phyloP scores from a whole-genome alignment of 306 rosid genomes.

The Glycine latifolia region DNA sequence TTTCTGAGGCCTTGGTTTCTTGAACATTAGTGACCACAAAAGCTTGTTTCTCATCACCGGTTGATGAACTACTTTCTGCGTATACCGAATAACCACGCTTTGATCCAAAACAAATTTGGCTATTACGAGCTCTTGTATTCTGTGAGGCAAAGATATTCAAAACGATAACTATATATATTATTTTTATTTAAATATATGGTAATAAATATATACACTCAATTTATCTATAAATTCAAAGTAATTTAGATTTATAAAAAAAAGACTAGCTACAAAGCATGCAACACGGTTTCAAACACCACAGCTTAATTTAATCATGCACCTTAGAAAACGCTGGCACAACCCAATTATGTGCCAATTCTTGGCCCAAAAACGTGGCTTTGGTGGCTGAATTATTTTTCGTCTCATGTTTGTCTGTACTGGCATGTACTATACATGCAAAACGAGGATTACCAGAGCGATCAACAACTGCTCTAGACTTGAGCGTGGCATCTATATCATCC shows the following conservation, averaged over 20 bases:
- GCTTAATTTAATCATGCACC: constrained; percentile 53
- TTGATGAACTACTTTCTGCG: neutral
- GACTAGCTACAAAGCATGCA: constrained; percentile 16
- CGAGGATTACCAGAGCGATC: constrained; percentile 45
- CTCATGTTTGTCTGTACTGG: neutral
- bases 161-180: neutral
- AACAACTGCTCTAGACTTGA: neutral
- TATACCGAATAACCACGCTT: constrained; percentile 43
- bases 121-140: constrained; percentile 52
- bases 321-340: constrained; percentile 47
- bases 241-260: no score
- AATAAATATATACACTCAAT: neutral
- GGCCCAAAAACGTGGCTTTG: constrained; percentile 34
- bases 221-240: no score
- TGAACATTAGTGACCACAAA: neutral
- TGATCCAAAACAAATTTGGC: constrained; percentile 53
- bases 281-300: constrained; percentile 56
- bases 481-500: neutral
- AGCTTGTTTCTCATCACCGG: constrained; percentile 5
- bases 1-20: no score
- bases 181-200: no score
- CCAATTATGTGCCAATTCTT: constrained; percentile 24
- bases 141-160: constrained; percentile 30
- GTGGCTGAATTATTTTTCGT: neutral
- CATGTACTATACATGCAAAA: constrained; percentile 24